Conservation (phyloP, 2,329 filamentous ascomycete genomes). For the Aspergillus fumigatus region DNA sequence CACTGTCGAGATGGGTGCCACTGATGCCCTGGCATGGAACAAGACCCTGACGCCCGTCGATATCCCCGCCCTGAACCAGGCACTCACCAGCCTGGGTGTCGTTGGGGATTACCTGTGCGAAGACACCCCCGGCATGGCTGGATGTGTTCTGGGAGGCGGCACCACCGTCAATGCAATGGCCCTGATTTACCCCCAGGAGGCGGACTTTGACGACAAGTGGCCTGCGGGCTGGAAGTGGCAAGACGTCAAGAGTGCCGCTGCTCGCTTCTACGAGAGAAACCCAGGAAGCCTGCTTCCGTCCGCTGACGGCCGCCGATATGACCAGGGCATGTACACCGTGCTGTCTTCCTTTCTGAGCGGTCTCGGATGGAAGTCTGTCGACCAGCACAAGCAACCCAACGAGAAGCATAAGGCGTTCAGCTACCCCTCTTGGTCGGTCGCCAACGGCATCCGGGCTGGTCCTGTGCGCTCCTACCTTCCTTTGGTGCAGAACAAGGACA, state of each 20-base stretch:
- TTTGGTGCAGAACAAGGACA: constrained; percentile 52
- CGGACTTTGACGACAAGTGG: constrained; percentile 69
- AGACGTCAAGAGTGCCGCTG: constrained; percentile 57
- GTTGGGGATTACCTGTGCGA: constrained; percentile 15
- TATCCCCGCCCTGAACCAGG: constrained; percentile 14
- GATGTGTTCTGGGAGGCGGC: constrained; percentile 17
- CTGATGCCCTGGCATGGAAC: constrained; percentile 17
- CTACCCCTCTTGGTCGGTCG: constrained; percentile 63
- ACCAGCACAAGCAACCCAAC: constrained; percentile 54
- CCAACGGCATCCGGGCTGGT: constrained; percentile 60
- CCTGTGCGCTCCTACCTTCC: constrained; percentile 67
- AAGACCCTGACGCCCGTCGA: constrained; percentile 12
- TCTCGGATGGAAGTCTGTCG: constrained; percentile 59
- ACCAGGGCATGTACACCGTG: constrained; percentile 60
- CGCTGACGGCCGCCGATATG: constrained; percentile 60
- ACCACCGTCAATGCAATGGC: constrained; percentile 16
- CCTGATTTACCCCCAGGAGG: constrained; percentile 43
- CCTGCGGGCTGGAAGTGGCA: constrained; percentile 63
- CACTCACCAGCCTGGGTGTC: constrained; percentile 9
- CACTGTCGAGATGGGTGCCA: constrained; percentile 10
- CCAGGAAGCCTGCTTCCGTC: constrained; percentile 64
- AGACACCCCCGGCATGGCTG: constrained; percentile 16
- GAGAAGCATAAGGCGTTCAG: constrained; percentile 62
- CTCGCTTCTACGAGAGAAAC: constrained; percentile 62
- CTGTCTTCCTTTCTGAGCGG: constrained; percentile 54